These are phyloP conservation scores for Citeromyces matritensis DNA, from an alignment of 805 yeast genomes.

Conservation along the genomic window DNA sequence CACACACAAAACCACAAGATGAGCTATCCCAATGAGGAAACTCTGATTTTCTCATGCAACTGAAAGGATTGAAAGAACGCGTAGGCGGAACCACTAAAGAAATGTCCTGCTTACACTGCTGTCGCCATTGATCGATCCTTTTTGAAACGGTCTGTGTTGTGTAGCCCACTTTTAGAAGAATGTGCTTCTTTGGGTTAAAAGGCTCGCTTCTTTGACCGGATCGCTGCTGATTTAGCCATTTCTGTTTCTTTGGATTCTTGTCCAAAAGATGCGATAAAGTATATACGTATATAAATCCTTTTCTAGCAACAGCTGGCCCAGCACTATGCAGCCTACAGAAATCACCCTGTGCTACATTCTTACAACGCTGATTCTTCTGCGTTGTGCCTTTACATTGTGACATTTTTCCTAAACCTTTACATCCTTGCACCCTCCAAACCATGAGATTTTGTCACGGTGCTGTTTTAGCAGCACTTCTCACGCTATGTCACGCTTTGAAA, in stretches of 20 bases:
- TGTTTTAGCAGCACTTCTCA: no score
- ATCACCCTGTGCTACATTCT: no score
- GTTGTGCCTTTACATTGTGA: no score
- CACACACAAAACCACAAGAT: not conserved
- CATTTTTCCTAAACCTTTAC: no score
- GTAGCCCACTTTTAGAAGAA: not conserved
- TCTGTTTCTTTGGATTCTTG: not conserved
- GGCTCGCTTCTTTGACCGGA: not conserved
- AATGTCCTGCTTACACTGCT: not conserved
- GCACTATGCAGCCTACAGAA: no score
- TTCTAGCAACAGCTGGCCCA: no score
- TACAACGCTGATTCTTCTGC: no score
- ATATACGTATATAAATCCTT: conserved; percentile 1
- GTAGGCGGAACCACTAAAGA: not conserved
- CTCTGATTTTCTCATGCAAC: not conserved
- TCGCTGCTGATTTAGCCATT: conserved; percentile 1
- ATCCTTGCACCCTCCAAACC: no score
- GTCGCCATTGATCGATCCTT: not conserved
- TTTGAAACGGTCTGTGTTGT: not conserved
- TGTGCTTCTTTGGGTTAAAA: not conserved
- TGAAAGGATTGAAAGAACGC: not conserved
- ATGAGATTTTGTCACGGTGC: no score
- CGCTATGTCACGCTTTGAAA: no score
- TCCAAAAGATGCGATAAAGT: not conserved
- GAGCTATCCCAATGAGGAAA: not conserved